A percentile compares a stretch with the other conserved stretches of the same genome.
Evolutionary conservation across 2,329 filamentous ascomycete species (phyloP).

Genomic region (Xylaria sp.): DNA sequence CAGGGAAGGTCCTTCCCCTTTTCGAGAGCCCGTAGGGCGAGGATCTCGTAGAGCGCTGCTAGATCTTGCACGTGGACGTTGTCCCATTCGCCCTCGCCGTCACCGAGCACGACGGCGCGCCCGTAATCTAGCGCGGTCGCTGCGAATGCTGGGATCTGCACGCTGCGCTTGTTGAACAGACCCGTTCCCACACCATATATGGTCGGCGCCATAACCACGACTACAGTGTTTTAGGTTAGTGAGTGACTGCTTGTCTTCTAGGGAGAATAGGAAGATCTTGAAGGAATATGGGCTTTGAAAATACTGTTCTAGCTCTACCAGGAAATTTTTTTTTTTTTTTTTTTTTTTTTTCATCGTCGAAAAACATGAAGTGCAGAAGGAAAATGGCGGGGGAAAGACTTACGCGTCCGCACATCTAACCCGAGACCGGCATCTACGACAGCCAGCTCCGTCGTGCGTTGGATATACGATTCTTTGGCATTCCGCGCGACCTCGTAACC

Average conservation of each 20-base stretch:
- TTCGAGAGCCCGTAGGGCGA: conserved; percentile 50
- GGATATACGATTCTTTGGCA: conserved; percentile 50
- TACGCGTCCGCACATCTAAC: conserved; percentile 53
- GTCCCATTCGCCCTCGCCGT: conserved; percentile 55
- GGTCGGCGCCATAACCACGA: conserved; percentile 58
- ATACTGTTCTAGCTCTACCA: too few relatives aligned
- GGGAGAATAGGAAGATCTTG: background rate
- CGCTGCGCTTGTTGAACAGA: conserved; percentile 52
- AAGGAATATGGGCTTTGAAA: background rate
- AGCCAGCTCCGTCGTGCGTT: conserved; percentile 57
- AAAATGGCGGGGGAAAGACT: background rate
- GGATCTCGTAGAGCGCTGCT: conserved; percentile 53
- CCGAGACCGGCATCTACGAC: conserved; percentile 54
- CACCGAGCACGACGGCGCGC: conserved; percentile 49
- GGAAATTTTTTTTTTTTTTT: too few relatives aligned
- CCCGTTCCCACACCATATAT: conserved; percentile 60
- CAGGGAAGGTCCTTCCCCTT: conserved; percentile 46
- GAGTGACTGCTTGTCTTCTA: background rate
- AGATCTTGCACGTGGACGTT: conserved; percentile 59
- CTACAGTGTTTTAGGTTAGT: conserved; percentile 2
- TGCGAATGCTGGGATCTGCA: conserved; percentile 51
- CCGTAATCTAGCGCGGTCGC: conserved; percentile 40
- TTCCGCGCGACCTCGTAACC: conserved; percentile 53
- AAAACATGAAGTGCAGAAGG: background rate
- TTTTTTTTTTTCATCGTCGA: too few relatives aligned